phyloP scores from a whole-genome alignment of 306 rosid genomes.

The Rubus parviflorus region DNA sequence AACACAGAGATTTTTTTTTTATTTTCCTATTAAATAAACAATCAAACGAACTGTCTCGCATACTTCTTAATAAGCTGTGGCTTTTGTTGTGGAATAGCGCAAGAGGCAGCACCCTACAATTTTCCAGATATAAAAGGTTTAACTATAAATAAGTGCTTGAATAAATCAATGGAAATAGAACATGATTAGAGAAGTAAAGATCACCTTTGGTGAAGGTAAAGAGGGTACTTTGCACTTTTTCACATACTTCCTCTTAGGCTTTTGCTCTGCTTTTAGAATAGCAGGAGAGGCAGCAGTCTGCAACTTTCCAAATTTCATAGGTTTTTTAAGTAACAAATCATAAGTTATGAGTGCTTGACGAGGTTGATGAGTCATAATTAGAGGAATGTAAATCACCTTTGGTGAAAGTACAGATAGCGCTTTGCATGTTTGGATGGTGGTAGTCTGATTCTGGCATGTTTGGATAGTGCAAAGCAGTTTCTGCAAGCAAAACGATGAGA shows the following conservation, averaged over 20 bases:
- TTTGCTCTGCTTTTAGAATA: conserved; percentile 35
- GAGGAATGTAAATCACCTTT: conserved; percentile 50
- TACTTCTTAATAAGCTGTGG: conserved; percentile 48
- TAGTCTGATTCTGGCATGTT: conserved; percentile 35
- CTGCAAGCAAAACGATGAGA: conserved; percentile 41
- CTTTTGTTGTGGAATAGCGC: conserved; percentile 31
- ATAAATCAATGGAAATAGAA: conserved; percentile 7
- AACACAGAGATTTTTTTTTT: neutral
- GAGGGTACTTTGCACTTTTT: conserved; percentile 22
- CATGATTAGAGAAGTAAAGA: conserved; percentile 13
- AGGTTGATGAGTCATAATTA: conserved; percentile 7
- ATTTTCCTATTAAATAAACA: neutral
- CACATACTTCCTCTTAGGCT: conserved; percentile 48
- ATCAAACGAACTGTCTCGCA: conserved; percentile 25
- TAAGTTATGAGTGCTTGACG: conserved; percentile 6
- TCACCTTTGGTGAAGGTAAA: conserved; percentile 56
- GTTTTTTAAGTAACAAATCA: conserved; percentile 9
- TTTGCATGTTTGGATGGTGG: conserved; percentile 37
- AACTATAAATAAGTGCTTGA: conserved; percentile 13
- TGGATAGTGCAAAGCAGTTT: conserved; percentile 38
- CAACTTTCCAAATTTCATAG: conserved; percentile 34
- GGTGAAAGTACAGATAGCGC: conserved; percentile 34
- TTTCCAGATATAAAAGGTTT: conserved; percentile 26
- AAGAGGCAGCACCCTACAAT: conserved; percentile 51
- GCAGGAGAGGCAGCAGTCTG: conserved; percentile 46